phyloP scores from a whole-genome alignment of 2,329 filamentous ascomycete genomes.

The Fusarium nelsonii region DNA sequence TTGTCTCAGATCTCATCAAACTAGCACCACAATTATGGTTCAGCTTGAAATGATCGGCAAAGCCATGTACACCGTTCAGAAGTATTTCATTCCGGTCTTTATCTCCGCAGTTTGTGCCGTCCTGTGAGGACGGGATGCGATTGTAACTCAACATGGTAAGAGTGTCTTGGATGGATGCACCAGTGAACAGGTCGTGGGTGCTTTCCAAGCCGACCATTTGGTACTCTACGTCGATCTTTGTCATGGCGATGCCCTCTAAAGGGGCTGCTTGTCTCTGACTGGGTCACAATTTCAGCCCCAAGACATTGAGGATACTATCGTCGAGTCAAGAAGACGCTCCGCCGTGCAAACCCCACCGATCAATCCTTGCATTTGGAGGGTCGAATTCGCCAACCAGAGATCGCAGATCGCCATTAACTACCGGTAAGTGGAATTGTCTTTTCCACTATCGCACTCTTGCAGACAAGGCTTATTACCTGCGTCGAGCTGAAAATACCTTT shows the following conservation, averaged over 20 bases:
- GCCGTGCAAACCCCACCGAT: constrained; percentile 18
- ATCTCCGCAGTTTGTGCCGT: constrained; percentile 15
- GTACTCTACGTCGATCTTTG: constrained; percentile 30
- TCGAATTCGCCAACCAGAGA: constrained; percentile 31
- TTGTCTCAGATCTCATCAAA: constrained; percentile 33
- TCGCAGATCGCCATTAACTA: constrained; percentile 31
- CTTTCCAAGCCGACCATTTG: constrained; percentile 13
- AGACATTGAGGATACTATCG: constrained; percentile 17
- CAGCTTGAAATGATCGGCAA: background rate
- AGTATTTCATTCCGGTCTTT: constrained; percentile 27
- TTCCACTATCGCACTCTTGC: constrained; percentile 18
- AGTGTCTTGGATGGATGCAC: constrained; percentile 39
- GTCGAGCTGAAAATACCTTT: constrained; percentile 29
- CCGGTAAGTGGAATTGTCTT: constrained; percentile 19
- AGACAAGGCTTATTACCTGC: constrained; percentile 14
- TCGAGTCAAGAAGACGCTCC: constrained; percentile 23
- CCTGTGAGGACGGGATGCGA: constrained; percentile 17
- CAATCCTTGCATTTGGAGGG: constrained; percentile 22
- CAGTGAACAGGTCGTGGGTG: constrained; percentile 21
- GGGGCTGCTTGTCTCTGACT: constrained; percentile 13
- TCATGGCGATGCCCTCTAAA: constrained; percentile 12
- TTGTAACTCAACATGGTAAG: constrained; percentile 25
- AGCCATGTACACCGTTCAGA: constrained; percentile 2
- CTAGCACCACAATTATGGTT: constrained; percentile 2
- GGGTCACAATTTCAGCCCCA: constrained; percentile 17